Evolutionary conservation across 257 asterid species (phyloP), one percentile per base, ranked within the genome.

Genomic region (Perilla frutescens): DNA sequence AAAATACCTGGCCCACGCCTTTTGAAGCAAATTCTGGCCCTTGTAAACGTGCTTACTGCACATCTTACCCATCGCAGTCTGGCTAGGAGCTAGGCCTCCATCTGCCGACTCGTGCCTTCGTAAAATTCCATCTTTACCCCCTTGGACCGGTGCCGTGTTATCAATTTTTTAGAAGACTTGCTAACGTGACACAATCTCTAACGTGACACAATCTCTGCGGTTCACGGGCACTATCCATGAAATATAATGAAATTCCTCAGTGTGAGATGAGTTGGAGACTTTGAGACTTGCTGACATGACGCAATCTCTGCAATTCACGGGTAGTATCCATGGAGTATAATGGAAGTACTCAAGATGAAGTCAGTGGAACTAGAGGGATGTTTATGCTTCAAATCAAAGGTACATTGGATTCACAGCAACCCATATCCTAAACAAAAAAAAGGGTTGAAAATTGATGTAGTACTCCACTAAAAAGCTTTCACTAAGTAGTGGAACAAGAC

Each of bases 321-420:
- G 26, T 20, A 20, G 26, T 20, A 1, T 1, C 26, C 26, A 20
- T 20, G 26, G 26, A 20, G 26, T 20, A 20, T 20, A 20, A 20
- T 20, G 26, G 26, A 20, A 20, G 26, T 20, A 20, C 26, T 20
- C 26, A 20, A 43, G 48, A 10, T 43, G 48, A 43, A 43, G 48
- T 47, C 29, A 12, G 11, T 29, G 36, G 43, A 39, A 31, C 34
- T 47, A 15, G 37, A 44, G 68, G 57, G 40, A 54, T 32, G 61
- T 50, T 62, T 50, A 34, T 62, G 71, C 77, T 72, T 62, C 51
- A 34, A 34, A 39, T 20, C 6, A 36, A 72, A 60, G 60, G 47
- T 29, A 44, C 75, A 57, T 58, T 57, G 49, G 53, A 57, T 59
- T 74, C 76, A n/a, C 65, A 57, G 44, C 43, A 49, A 57, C n/a